These are phyloP conservation scores for Ligustrum vulgare DNA, from an alignment of 257 asterid species.

Conservation along the genomic window DNA sequence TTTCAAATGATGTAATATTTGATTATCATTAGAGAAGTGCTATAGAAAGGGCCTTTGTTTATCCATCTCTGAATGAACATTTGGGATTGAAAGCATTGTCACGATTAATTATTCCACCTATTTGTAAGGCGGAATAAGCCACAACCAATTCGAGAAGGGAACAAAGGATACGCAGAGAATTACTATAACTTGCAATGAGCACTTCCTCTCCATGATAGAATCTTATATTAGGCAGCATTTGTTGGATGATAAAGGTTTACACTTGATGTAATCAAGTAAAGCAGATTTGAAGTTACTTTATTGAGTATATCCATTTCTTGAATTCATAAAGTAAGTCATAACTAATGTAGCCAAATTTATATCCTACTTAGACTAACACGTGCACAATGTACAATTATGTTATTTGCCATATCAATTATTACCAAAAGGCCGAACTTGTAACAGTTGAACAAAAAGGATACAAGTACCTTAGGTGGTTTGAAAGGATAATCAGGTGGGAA, in stretches of 20 bases:
- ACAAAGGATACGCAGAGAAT: neutral
- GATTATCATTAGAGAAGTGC: neutral
- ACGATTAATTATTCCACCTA: neutral
- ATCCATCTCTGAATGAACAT: neutral
- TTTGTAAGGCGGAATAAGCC: neutral
- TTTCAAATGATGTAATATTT: neutral
- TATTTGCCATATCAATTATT: no score
- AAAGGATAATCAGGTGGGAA: slow-evolving; percentile 85
- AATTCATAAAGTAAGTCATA: no score
- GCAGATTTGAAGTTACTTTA: neutral
- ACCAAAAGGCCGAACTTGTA: neutral
- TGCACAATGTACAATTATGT: no score
- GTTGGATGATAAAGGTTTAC: neutral
- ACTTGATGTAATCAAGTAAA: neutral
- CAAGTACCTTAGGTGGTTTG: slow-evolving; percentile 72
- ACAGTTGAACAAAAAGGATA: neutral
- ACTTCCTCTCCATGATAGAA: neutral
- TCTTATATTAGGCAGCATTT: neutral
- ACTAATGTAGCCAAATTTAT: no score
- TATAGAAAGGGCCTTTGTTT: neutral
- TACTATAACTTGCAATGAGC: neutral
- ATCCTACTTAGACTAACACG: no score
- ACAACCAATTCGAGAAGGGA: neutral
- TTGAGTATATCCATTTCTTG: neutral
- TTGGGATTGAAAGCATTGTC: neutral